These are phyloP conservation scores for Linaria vulgaris DNA, from an alignment of 257 asterid species.

Conservation along the genomic window DNA sequence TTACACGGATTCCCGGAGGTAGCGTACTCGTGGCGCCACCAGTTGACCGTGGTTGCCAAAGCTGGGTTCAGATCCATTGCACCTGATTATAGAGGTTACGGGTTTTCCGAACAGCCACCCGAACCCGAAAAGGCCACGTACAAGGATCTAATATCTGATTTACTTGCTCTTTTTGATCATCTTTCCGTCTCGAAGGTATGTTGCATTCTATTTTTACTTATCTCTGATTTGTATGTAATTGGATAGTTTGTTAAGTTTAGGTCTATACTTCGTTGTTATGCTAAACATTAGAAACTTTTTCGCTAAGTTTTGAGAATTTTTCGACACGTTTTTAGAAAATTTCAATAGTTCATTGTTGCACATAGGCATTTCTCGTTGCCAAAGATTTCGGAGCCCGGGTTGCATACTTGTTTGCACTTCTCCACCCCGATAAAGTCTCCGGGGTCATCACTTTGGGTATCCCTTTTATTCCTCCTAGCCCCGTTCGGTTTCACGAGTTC, in stretches of 20 bases:
- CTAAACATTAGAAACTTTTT: too few species aligned
- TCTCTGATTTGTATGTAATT: too few species aligned
- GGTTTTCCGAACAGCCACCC: conserved; percentile 23
- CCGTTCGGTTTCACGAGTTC: conserved; percentile 1
- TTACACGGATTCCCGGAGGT: conserved; percentile 31
- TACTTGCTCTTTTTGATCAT: too few species aligned
- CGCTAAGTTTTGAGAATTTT: too few species aligned
- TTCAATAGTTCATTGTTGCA: too few species aligned
- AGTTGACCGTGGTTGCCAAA: conserved; percentile 21
- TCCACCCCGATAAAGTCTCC: conserved; percentile 45
- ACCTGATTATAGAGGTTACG: conserved; percentile 31
- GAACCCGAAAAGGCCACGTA: too few species aligned
- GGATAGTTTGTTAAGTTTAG: too few species aligned
- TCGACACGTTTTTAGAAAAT: too few species aligned
- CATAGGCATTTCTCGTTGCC: conserved; percentile 43
- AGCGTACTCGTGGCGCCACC: conserved; percentile 30
- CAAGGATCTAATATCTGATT: too few species aligned
- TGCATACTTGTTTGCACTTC: conserved; percentile 42
- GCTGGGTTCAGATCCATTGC: conserved; percentile 26
- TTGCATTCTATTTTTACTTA: too few species aligned
- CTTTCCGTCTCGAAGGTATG: conserved; percentile 45
- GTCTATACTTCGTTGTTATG: too few species aligned
- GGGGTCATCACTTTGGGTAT: conserved; percentile 52
- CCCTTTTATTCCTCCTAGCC: conserved; percentile 45
- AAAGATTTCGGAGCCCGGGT: conserved; percentile 57